These are phyloP conservation scores for Clitopilus passeckerianus DNA, from an alignment of 768 basidiomycete species.

Conservation along the genomic window DNA sequence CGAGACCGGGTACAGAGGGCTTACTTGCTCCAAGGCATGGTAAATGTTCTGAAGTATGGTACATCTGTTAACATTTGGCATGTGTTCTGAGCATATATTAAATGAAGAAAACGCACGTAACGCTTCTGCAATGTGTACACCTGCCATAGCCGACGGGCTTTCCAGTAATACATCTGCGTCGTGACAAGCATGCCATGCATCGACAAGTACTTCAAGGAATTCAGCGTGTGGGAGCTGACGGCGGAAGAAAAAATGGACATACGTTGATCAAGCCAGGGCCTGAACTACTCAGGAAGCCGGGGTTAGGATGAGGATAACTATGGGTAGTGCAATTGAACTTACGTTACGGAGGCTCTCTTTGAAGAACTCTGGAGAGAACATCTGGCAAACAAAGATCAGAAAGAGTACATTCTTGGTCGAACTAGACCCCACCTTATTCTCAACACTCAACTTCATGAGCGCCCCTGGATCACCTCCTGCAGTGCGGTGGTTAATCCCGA, in stretches of 20 bases:
- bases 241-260: constrained; percentile 14
- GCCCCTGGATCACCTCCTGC: constrained; percentile 69
- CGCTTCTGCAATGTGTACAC: constrained; percentile 69
- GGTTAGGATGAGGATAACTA: not conserved
- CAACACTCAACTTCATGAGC: constrained; percentile 56
- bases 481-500: constrained; percentile 52
- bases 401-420: too few relatives aligned
- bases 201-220: constrained; percentile 41
- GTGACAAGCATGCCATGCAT: constrained; percentile 58
- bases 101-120: constrained; percentile 31
- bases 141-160: constrained; percentile 65
- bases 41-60: constrained; percentile 63
- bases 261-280: constrained; percentile 64
- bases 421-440: constrained; percentile 29
- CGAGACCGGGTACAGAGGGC: constrained; percentile 3
- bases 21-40: constrained; percentile 59
- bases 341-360: constrained; percentile 49
- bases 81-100: constrained; percentile 1
- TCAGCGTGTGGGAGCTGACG: not conserved
- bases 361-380: constrained; percentile 73
- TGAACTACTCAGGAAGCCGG: constrained; percentile 32
- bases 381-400: constrained; percentile 34
- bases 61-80: constrained; percentile 31
- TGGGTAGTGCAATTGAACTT: not conserved
- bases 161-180: constrained; percentile 66